Evolutionary conservation across 768 basidiomycete species (phyloP), one percentile per base, ranked within the genome.

Genomic region (Hydnum rufescens): DNA sequence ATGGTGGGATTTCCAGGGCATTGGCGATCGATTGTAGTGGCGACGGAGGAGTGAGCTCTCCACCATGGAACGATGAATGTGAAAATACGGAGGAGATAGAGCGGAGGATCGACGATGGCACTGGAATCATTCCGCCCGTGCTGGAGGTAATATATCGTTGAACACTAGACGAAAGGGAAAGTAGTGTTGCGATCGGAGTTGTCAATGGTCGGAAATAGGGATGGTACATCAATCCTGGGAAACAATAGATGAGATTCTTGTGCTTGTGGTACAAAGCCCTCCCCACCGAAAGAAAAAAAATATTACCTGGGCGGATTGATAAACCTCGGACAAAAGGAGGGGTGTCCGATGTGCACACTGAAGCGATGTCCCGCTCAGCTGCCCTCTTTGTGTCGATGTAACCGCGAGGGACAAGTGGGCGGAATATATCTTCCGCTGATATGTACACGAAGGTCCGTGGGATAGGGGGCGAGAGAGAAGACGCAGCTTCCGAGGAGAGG

Each of bases 301-400:
- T 67, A 83, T 60, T 64, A 96, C 93, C 86, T 32, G 95, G 93
- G 54, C 95, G 74, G 57, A 97, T 73, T 65, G 83, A 85, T 18
- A 93, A 76, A 5, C 76, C 80, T 53, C 83, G 72, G 61, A 77
- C 19, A 39, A 56, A 57, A 56, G 59, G 78, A 68, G 59, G 61
- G 80, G 71, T 29, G 68, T 61, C 43, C 8, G 44, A 47, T 25
- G 26, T 28, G 44, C 16, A 47, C n/a, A n/a, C n/a, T n/a, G n/a
- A 28, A 28, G 69, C 70, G 54, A 97, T 85, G 30, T 67, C 69
- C 32, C 65, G 61, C 63, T 99, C 95, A 4, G 95, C 89, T 60
- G 89, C 77, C 19, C 92, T 77, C 67, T 99, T 99, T n/a, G 86
- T 82, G 62, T 82, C 73, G 60, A 97, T 88, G 67, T 99, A 99